phyloP scores from a whole-genome alignment of 1,284 basidiomycete species.

The Trichosporon faecale region DNA sequence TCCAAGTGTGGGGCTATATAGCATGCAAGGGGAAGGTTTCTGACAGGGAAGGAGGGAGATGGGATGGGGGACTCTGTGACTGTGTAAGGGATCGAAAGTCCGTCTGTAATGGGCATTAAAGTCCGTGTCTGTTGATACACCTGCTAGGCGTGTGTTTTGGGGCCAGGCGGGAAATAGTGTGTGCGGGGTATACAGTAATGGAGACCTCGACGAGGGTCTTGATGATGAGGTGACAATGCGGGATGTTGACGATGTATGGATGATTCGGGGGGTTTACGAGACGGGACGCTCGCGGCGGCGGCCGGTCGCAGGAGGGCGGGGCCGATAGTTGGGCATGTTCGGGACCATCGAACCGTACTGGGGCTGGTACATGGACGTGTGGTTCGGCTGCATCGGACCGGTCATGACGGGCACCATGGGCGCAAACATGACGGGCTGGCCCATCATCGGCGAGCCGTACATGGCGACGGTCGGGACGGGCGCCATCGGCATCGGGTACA shows the following conservation, averaged over 20 bases:
- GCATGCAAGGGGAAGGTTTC: conserved; percentile 6
- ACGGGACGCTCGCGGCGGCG: conserved; percentile 27
- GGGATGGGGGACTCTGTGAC: not conserved
- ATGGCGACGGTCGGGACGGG: not conserved
- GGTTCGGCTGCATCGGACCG: conserved; percentile 7
- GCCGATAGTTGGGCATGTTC: conserved; percentile 21
- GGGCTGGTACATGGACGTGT: not conserved
- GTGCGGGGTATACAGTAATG: conserved; percentile 4
- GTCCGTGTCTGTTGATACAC: conserved; percentile 5
- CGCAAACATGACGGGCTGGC: conserved; percentile 18
- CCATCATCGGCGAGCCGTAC: conserved; percentile 11
- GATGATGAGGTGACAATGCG: not conserved
- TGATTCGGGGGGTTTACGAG: conserved; percentile 7
- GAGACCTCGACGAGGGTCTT: not conserved
- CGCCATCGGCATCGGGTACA: conserved; percentile 14
- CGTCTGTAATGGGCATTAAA: not conserved
- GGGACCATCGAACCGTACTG: conserved; percentile 14
- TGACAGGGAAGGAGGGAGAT: not conserved
- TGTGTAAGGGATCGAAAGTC: not conserved
- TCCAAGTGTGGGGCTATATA: conserved; percentile 8
- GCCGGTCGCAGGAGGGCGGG: conserved; percentile 16
- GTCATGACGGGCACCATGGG: conserved; percentile 12
- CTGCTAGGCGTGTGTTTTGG: conserved; percentile 4
- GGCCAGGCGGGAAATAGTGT: conserved; percentile 7
- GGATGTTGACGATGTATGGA: not conserved